Evolutionary conservation across 2,329 filamentous ascomycete species (phyloP).

Genomic region (Stemphylium lycopersici): DNA sequence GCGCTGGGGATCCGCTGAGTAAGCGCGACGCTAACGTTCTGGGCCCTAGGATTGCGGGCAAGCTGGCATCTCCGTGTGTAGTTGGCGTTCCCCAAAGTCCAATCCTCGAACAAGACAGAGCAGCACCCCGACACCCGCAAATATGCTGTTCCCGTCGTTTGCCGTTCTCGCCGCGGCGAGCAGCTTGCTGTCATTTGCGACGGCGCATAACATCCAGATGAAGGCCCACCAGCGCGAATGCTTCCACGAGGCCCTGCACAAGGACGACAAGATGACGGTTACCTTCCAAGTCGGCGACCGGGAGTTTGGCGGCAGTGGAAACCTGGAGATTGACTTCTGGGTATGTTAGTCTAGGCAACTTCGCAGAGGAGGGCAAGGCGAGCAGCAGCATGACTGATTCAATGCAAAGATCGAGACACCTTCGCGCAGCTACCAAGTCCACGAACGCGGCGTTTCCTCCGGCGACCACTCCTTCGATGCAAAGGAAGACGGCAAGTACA

Average conservation of each 20-base stretch:
- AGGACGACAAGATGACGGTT: slow-evolving; percentile 97
- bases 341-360: slow-evolving; percentile 58
- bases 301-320: slow-evolving; percentile 92
- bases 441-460: slow-evolving; percentile 80
- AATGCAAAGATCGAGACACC: slow-evolving; percentile 75
- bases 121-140: slow-evolving; percentile 22
- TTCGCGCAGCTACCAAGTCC: slow-evolving; percentile 73
- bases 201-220: slow-evolving; percentile 95
- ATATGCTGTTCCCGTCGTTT: slow-evolving; percentile 47
- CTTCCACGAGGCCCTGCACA: slow-evolving; percentile 92
- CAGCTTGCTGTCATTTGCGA: slow-evolving; percentile 66
- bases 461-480: slow-evolving; percentile 95
- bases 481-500: slow-evolving; percentile 82
- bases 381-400: slow-evolving; percentile 20
- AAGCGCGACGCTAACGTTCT: slow-evolving; percentile 2
- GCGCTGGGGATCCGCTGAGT: slow-evolving; percentile 5
- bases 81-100: slow-evolving; percentile 15
- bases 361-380: no score
- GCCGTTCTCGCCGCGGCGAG: slow-evolving; percentile 54
- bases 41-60: slow-evolving; percentile 33
- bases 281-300: slow-evolving; percentile 97
- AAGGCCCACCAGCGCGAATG: slow-evolving; percentile 93
- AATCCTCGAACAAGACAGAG: slow-evolving; percentile 14
- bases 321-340: slow-evolving; percentile 98
- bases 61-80: slow-evolving; percentile 41